Base-by-base conservation (phyloP, 257 asterid species). In the Cinchona pubescens region DNA sequence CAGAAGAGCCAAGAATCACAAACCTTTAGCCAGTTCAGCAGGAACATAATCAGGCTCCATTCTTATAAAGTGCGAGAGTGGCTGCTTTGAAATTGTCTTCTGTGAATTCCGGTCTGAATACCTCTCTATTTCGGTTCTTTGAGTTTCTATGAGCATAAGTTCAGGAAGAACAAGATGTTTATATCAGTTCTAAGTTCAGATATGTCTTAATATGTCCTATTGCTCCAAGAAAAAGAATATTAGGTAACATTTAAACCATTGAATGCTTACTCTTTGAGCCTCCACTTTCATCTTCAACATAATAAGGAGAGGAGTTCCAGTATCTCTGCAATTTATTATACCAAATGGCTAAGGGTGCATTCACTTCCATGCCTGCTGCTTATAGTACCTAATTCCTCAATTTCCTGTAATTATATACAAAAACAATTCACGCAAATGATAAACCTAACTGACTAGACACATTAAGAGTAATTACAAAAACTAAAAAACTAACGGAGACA, bases 1-100 rank as follows among this genome's bases (percentile, higher is more conserved):
- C 34, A 55, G 23, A 67, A 48, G 59, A 49, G 49, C 58, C 66
- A 62, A 62, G 53, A 64, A 70, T 65, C 37, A 82, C 75, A 65
- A 45, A 85, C 92, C 92, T 87, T 74, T 76, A 38, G 85, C 91
- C 75, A 91, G 85, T 80, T 93, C 98, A 40, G 88, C 93, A 9
- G 97, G 97, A 73, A 88, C 74, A 79, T 89, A 83, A 67, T 79
- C 86, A 0, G 82, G 55, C 55, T 71, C 87, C 85, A 88, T 80
- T 56, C 37, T 80, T 37, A 91, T 86, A 40, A 80, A 83, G 79
- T 91, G 55, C 78, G 84, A 77, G 51, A 93, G 88, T 27, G 81
- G 88, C 15, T 77, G 74, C 82, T 82, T 88, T 72, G 56, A 42
- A 68, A 77, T 76, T 12, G 69, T 65, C 51, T 78, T 80, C 37